Conservation (phyloP, 2,329 filamentous ascomycete species). For the Zopfia rhizophila region DNA sequence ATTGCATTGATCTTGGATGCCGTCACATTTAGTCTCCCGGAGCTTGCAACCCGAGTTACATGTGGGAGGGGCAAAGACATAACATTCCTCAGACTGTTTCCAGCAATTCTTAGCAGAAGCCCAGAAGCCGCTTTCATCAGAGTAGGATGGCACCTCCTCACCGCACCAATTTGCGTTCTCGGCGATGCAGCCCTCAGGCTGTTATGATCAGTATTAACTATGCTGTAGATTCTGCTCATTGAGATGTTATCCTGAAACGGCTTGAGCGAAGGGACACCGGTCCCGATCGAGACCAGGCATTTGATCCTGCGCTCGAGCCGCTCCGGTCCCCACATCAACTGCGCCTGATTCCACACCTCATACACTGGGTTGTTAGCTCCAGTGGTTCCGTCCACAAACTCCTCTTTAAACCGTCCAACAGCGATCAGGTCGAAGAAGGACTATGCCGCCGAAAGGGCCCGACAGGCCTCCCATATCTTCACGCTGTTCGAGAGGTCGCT, state of each 20-base stretch:
- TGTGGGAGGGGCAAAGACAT: constrained; percentile 66
- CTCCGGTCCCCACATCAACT: constrained; percentile 46
- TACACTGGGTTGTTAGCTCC: constrained; percentile 57
- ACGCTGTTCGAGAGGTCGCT: constrained; percentile 20
- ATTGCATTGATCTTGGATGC: constrained; percentile 54
- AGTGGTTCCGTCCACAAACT: constrained; percentile 54
- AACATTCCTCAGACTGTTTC: constrained; percentile 70
- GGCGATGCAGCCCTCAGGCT: constrained; percentile 67
- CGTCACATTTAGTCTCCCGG: constrained; percentile 71
- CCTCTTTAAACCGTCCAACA: constrained; percentile 42
- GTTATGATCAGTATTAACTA: too few species aligned
- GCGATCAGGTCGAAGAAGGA: constrained; percentile 49
- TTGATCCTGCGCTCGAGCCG: constrained; percentile 31
- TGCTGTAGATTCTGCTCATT: too few species aligned
- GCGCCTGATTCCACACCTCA: constrained; percentile 53
- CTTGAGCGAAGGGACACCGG: constrained; percentile 11
- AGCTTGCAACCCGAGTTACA: constrained; percentile 68
- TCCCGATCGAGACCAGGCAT: constrained; percentile 48
- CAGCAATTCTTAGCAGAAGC: constrained; percentile 59
- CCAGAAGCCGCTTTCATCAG: constrained; percentile 69
- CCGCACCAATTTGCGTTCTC: constrained; percentile 80
- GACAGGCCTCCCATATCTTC: constrained; percentile 23
- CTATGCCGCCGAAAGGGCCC: constrained; percentile 43
- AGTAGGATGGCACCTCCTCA: constrained; percentile 68
- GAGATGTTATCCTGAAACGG: constrained; percentile 8